Base-by-base conservation (phyloP, 2,329 filamentous ascomycete species). In the Microsporum ferrugineum region DNA sequence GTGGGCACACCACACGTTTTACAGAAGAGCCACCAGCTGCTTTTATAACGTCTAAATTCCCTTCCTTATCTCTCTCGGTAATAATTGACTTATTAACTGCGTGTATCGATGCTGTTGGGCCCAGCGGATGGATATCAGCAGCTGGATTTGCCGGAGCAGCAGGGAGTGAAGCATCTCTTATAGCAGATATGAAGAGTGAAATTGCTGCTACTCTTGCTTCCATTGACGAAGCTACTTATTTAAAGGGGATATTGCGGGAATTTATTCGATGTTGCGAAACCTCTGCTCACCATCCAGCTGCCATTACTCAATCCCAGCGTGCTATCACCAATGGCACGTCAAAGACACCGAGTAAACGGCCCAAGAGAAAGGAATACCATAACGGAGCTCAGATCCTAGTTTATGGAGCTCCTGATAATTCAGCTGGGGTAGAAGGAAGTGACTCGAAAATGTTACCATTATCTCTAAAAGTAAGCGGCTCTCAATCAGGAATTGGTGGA, bases 401-500 rank as follows among this genome's bases (percentile, higher is more conserved):
- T 39, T 66, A 65, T 45, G 63, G 63, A 12, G 36, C 61, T 27
- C 34, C 43, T 5, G 33, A 47, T 10, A 39, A 41, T 56, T 38
- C 17, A 5, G 39, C 41, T 31, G 23, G 17, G 2, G 6, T 47
- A 55, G n/a, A 59, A 38, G 38, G 36, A 27, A 45, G 56, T 60
- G 61, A 60, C 43, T 56, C 71, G 27, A 74, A 73, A 65, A 74
- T 87, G 67, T 76, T 95, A 59, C 90, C 90, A 6, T 75, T 95
- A 1, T 89, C 90, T 5, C 78, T 91, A 64, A 89, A 87, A 74
- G 78, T 80, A 2, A 79, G 80, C 66, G 47, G 55, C 34, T 23
- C 55, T 7, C 27, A 68, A 70, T 23, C 73, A 77, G 65, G 69
- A 72, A 56, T 76, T 83, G 27, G 78, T 79, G 47, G 75, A 69